Evolutionary conservation across 257 asterid genomes (phyloP).

Genomic region (Lycium ferocissimum): DNA sequence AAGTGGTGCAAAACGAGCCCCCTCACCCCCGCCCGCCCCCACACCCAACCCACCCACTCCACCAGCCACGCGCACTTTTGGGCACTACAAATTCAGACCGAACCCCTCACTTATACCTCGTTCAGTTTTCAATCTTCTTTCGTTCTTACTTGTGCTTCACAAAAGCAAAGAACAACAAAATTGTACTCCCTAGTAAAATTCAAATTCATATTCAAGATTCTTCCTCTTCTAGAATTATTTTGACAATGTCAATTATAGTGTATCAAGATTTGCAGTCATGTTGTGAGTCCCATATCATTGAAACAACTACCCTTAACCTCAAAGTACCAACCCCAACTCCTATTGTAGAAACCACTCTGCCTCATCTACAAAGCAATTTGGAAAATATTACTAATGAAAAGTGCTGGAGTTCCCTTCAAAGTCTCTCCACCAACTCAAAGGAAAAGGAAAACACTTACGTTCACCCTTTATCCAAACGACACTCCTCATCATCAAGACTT

Average conservation of each 20-base stretch:
- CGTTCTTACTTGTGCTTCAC: not conserved
- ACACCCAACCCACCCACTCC: conserved; percentile 21
- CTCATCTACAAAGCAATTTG: not conserved
- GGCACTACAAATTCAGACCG: conserved; percentile 72
- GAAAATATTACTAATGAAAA: not conserved
- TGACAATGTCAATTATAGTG: conserved; percentile 56
- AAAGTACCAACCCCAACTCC: conserved; percentile 41
- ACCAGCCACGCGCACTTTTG: conserved; percentile 39
- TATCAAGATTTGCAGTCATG: conserved; percentile 50
- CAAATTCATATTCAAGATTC: not conserved
- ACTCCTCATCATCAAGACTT: conserved; percentile 47
- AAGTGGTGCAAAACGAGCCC: conserved; percentile 55
- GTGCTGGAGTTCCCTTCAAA: conserved; percentile 54
- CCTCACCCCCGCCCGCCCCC: not conserved
- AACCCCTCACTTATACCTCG: conserved; percentile 56
- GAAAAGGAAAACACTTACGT: conserved; percentile 38
- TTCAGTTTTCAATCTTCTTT: conserved; percentile 41
- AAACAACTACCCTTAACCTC: conserved; percentile 61
- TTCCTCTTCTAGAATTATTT: not conserved
- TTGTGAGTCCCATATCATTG: conserved; percentile 48
- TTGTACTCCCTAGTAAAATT: not conserved
- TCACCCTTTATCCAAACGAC: conserved; percentile 42
- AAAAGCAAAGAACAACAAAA: not conserved
- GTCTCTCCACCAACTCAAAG: conserved; percentile 30
- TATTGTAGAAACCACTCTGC: not conserved